Evolutionary conservation across 805 yeast genomes (phyloP).

Genomic region (Tetrapisispora iriomotensis): DNA sequence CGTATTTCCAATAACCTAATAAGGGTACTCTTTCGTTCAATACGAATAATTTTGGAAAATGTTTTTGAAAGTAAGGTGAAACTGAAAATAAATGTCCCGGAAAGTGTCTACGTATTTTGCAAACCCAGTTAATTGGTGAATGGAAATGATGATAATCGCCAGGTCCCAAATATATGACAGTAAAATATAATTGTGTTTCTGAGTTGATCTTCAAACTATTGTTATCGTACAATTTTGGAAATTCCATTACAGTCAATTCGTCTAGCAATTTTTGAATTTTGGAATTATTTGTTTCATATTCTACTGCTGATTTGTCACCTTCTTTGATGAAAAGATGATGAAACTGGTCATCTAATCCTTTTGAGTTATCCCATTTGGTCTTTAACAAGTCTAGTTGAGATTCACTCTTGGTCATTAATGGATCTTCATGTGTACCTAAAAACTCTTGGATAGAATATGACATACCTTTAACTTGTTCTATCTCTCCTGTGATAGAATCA

Average conservation of each 20-base stretch:
- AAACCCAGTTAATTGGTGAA: slow-evolving; percentile 94
- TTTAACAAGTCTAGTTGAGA: slow-evolving; percentile 15
- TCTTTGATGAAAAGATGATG: slow-evolving; percentile 42
- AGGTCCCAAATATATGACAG: slow-evolving; percentile 93
- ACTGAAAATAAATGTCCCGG: slow-evolving; percentile 93
- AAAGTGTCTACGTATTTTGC: slow-evolving; percentile 85
- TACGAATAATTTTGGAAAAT: slow-evolving; percentile 77
- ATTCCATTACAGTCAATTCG: slow-evolving; percentile 17
- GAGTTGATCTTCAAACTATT: slow-evolving; percentile 5
- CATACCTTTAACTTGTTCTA: slow-evolving; percentile 96
- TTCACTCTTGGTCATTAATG: slow-evolving; percentile 21
- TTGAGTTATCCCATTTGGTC: slow-evolving; percentile 6
- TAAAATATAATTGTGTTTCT: slow-evolving; percentile 61
- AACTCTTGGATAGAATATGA: slow-evolving; percentile 84
- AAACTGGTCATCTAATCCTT: neutral
- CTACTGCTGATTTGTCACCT: slow-evolving; percentile 56
- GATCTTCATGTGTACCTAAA: slow-evolving; percentile 47
- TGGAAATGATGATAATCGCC: slow-evolving; percentile 98
- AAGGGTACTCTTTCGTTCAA: slow-evolving; percentile 92
- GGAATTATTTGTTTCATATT: slow-evolving; percentile 22
- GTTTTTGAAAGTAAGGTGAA: slow-evolving; percentile 89
- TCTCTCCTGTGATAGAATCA: slow-evolving; percentile 59
- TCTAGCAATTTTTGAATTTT: slow-evolving; percentile 33
- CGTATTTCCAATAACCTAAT: slow-evolving; percentile 92
- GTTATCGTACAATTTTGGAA: neutral